A percentile compares a stretch with the other conserved stretches of the same genome.
These are phyloP conservation scores for Hymenoscyphus occultus DNA, from an alignment of 2,329 filamentous ascomycete species.

Conservation along the genomic window DNA sequence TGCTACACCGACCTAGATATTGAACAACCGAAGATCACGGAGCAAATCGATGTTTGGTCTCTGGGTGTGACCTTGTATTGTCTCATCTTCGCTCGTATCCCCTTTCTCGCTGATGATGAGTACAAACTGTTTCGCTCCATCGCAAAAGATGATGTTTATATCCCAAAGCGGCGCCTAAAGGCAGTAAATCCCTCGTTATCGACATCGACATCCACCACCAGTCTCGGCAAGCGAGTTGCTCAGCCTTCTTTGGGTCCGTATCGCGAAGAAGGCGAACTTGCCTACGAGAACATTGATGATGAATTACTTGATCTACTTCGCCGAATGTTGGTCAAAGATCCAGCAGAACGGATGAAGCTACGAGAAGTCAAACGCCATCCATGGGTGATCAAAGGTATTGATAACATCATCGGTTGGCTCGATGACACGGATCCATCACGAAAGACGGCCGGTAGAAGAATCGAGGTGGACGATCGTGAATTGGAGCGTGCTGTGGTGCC, in stretches of 20 bases:
- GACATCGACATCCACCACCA: conserved; percentile 53
- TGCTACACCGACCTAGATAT: conserved; percentile 78
- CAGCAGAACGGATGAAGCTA: conserved; percentile 80
- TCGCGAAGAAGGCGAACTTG: conserved; percentile 72
- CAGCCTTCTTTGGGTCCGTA: conserved; percentile 55
- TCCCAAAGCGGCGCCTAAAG: conserved; percentile 77
- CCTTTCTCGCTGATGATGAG: conserved; percentile 88
- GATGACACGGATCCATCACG: conserved; percentile 86
- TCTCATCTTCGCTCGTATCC: conserved; percentile 88
- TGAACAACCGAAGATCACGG: conserved; percentile 75
- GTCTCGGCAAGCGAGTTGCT: conserved; percentile 49
- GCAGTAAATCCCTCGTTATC: conserved; percentile 59
- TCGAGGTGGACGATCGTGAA: conserved; percentile 88
- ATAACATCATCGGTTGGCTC: conserved; percentile 77
- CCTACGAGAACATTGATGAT: conserved; percentile 83
- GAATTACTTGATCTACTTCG: conserved; percentile 74
- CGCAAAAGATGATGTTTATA: conserved; percentile 87
- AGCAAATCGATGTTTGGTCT: conserved; percentile 96
- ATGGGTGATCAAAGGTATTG: conserved; percentile 80
- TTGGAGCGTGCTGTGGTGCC: conserved; percentile 88
- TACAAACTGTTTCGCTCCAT: conserved; percentile 91
- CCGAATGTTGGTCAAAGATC: conserved; percentile 84
- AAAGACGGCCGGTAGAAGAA: conserved; percentile 75
- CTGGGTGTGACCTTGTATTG: conserved; percentile 95
- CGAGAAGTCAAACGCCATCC: conserved; percentile 91